These are phyloP conservation scores for Amaranthus hypochondriacus DNA, from an alignment of 148 eudicot genomes.

Conservation along the genomic window DNA sequence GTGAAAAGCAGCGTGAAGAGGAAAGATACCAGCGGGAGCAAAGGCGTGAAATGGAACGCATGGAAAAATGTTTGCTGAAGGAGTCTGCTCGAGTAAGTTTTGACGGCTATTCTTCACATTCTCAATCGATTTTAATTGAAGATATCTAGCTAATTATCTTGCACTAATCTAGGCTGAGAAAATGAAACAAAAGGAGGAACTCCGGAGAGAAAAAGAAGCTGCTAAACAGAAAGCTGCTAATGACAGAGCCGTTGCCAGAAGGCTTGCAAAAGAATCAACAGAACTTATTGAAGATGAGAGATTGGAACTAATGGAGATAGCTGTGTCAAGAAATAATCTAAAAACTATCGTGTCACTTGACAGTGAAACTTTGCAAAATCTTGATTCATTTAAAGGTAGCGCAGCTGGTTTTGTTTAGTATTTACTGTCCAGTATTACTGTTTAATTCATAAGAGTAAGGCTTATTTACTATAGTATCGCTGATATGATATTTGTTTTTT, in stretches of 20 bases:
- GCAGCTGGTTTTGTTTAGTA: conserved; percentile 1
- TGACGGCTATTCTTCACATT: not conserved
- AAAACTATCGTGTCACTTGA: conserved; percentile 73
- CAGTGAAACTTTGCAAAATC: conserved; percentile 65
- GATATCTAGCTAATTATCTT: conserved; percentile 3
- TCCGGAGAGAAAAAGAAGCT: conserved; percentile 82
- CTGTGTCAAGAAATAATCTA: conserved; percentile 63
- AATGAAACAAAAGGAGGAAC: conserved; percentile 77
- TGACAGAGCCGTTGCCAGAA: conserved; percentile 86
- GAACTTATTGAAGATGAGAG: conserved; percentile 90
- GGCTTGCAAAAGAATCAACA: conserved; percentile 83
- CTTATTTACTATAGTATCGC: not conserved
- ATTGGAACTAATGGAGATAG: conserved; percentile 91
- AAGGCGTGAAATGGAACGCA: conserved; percentile 88
- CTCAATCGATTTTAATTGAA: not conserved
- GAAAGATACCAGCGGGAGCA: conserved; percentile 83
- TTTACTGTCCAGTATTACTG: not conserved
- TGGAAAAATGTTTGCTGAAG: conserved; percentile 69
- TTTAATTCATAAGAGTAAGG: not conserved
- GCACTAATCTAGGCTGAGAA: conserved; percentile 59
- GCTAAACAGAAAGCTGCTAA: conserved; percentile 90
- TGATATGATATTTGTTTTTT: conserved; percentile 10
- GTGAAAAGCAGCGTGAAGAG: conserved; percentile 89
- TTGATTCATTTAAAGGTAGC: conserved; percentile 65
- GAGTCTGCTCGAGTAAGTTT: conserved; percentile 71